phyloP scores from a whole-genome alignment of 2,329 filamentous ascomycete genomes.

The Cladophialophora exuberans region DNA sequence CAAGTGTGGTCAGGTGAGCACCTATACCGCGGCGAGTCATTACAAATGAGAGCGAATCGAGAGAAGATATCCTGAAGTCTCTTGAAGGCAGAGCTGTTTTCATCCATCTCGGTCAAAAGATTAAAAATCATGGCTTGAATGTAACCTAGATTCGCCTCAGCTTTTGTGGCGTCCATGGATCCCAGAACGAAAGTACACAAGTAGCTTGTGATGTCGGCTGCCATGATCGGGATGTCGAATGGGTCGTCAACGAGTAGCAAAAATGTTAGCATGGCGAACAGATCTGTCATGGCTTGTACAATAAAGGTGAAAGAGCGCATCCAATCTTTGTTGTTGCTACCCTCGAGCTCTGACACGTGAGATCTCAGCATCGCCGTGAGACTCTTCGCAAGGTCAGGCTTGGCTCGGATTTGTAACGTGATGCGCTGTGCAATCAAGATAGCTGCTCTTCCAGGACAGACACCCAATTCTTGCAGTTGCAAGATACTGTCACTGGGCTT shows the following conservation, averaged over 20 bases:
- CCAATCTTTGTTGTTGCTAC: slow-evolving; percentile 18
- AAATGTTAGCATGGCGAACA: slow-evolving; percentile 15
- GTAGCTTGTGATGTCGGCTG: slow-evolving; percentile 18
- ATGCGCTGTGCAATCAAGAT: slow-evolving; percentile 22
- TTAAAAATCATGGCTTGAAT: slow-evolving; percentile 20
- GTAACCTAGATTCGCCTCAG: slow-evolving; percentile 15
- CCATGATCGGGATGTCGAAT: slow-evolving; percentile 13
- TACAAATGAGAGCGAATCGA: slow-evolving; percentile 18
- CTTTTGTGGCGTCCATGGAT: slow-evolving; percentile 2
- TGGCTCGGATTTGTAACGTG: slow-evolving; percentile 17
- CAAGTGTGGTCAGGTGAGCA: slow-evolving; percentile 22
- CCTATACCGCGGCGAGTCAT: slow-evolving; percentile 16
- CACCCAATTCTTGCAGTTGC: slow-evolving; percentile 12
- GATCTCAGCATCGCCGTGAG: slow-evolving; percentile 7
- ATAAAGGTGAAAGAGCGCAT: slow-evolving; percentile 19
- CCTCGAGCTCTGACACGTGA: slow-evolving; percentile 1
- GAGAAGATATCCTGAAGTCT: slow-evolving; percentile 11
- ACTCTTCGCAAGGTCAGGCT: slow-evolving; percentile 13
- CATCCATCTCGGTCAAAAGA: slow-evolving; percentile 11
- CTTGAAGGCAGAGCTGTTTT: slow-evolving; percentile 1
- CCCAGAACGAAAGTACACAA: slow-evolving; percentile 22
- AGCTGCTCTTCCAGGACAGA: slow-evolving; percentile 25
- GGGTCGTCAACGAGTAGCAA: slow-evolving; percentile 2
- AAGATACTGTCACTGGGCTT: slow-evolving; percentile 15
- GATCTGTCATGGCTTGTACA: slow-evolving; percentile 14